phyloP scores from a whole-genome alignment of 306 rosid genomes.

The Echinosophora koreensis region DNA sequence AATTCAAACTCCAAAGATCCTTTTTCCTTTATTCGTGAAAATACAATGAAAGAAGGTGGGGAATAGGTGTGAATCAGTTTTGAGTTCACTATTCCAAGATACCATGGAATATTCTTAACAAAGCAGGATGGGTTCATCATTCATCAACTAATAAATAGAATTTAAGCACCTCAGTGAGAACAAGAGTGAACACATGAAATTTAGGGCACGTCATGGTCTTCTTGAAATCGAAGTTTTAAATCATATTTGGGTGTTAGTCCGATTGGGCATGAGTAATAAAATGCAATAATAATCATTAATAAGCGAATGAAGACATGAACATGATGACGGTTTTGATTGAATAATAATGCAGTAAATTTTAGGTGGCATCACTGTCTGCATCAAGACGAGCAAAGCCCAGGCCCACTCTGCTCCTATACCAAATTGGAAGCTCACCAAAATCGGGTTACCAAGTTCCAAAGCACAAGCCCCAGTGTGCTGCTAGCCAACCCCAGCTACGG shows the following conservation, averaged over 20 bases:
- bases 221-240: constrained; percentile 7
- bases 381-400: constrained; percentile 18
- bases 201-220: constrained; percentile 7
- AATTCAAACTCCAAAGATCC: constrained; percentile 25
- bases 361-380: constrained; percentile 17
- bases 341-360: constrained; percentile 1
- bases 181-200: constrained; percentile 16
- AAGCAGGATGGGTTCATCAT: not conserved
- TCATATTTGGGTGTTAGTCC: constrained; percentile 35
- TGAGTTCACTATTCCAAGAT: not conserved
- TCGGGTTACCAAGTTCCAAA: not conserved
- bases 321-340: constrained; percentile 41
- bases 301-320: constrained; percentile 24
- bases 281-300: constrained; percentile 29
- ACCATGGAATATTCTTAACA: constrained; percentile 15
- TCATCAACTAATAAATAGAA: not conserved
- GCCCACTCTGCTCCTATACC: not conserved
- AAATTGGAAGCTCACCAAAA: not conserved
- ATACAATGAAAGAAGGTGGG: not conserved
- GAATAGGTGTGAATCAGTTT: not conserved
- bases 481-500: not conserved
- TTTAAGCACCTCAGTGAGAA: not conserved
- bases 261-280: constrained; percentile 38
- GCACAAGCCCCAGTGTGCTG: not conserved
- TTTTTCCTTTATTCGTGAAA: not conserved